Evolutionary conservation across 2,329 filamentous ascomycete genomes (phyloP).

Genomic region (Cladosporium sp.): DNA sequence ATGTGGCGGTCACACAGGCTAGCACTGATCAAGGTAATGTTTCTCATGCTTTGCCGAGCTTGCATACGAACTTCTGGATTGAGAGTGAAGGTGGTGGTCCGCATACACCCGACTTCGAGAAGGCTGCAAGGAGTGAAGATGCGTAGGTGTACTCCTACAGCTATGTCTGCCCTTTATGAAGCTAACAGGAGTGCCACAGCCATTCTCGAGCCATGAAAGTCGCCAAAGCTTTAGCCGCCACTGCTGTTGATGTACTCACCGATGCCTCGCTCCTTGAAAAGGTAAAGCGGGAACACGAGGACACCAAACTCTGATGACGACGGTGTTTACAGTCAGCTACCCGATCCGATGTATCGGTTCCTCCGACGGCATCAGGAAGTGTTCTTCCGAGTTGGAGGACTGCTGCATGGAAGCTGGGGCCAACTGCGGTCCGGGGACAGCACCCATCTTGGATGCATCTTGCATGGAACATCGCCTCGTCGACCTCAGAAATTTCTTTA

Average conservation of each 20-base stretch:
- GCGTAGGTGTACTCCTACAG: constrained; percentile 32
- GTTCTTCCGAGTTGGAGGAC: background rate
- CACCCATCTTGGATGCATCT: background rate
- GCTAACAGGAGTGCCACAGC: background rate
- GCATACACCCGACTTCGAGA: constrained; percentile 40
- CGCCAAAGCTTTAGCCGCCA: constrained; percentile 30
- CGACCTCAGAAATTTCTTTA: background rate
- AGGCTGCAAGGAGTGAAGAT: constrained; percentile 33
- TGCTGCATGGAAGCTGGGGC: background rate
- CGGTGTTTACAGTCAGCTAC: background rate
- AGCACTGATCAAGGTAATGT: constrained; percentile 59
- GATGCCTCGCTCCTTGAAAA: constrained; percentile 22
- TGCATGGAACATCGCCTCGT: background rate
- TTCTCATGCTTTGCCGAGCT: constrained; percentile 54
- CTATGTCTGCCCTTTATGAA: background rate
- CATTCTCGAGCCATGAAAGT: constrained; percentile 24
- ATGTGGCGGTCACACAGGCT: constrained; percentile 44
- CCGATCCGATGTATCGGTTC: background rate
- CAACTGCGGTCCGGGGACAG: constrained; percentile 1
- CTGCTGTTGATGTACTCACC: constrained; percentile 35
- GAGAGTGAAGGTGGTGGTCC: constrained; percentile 31
- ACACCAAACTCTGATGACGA: background rate
- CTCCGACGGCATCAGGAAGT: background rate
- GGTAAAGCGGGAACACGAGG: constrained; percentile 25
- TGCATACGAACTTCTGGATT: constrained; percentile 51